Evolutionary conservation across 768 basidiomycete genomes (phyloP), one percentile per base, ranked within the genome.

Genomic region (Trametes punicea): DNA sequence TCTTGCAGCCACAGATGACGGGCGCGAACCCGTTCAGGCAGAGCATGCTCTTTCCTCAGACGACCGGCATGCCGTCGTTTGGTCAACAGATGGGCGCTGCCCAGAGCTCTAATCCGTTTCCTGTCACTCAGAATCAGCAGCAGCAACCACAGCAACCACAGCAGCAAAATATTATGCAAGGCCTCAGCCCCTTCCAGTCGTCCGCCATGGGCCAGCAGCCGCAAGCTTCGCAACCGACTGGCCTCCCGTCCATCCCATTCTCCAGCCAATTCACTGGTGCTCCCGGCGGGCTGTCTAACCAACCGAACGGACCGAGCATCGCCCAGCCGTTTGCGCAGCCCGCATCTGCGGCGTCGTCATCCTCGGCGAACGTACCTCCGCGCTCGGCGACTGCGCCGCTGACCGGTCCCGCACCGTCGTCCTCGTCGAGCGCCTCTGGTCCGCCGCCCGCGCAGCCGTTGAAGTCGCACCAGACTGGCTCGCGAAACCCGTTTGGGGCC

Each of bases 401-500:
- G 20, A 79, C 78, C 4, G 72, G 75, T 16, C 64, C 75, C 5
- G 53, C 48, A 11, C 63, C 64, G 52, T 66, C 51, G 39, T 64
- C 73, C 26, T 60, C 67, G 27, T 16, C 50, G 16, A 23, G 45
- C 18, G 64, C 66, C 6, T 73, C 78, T 2, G 56, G 61, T 6
- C 79, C 79, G 4, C 77, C 79, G 33, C 61, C 74, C 3, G 75
- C 78, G 2, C 83, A 86, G 64, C 83, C 85, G 6, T 79, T 98
- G 25, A 85, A 83, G 64, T 79, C 93, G 6, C 95, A 98, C 69
- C 84, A 88, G 68, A 99, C 97, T 3, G 96, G 97, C 25, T 91
- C 92, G 6, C 85, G 84, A 62, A 99, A 99, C 77, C 97, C 97
- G 3, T 99, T 99, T 61, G 95, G 93, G 6, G 81, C 83, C 27